Conservation (phyloP, 78 protist species). For the Planoprotostelium fungivorum region DNA sequence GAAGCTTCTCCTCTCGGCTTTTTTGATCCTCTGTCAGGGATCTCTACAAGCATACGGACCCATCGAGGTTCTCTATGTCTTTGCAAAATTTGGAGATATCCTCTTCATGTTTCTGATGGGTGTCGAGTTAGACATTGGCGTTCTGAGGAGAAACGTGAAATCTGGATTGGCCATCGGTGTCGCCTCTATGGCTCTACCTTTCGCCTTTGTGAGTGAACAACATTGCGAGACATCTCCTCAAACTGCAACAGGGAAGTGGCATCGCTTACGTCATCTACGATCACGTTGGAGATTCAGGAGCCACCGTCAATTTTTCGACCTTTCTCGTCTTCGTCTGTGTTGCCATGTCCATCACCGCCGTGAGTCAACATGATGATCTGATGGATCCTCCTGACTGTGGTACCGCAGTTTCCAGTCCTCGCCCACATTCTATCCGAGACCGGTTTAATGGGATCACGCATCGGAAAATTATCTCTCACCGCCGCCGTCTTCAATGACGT, state of each 20-base stretch:
- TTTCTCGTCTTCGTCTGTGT: conserved; percentile 64
- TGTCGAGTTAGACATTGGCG: conserved; percentile 41
- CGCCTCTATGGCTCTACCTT: conserved; percentile 42
- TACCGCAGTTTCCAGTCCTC: conserved; percentile 49
- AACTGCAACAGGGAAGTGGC: conserved; percentile 44
- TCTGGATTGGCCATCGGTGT: conserved; percentile 30
- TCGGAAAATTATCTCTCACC: conserved; percentile 57
- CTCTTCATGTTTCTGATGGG: conserved; percentile 71
- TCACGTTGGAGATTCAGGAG: background rate
- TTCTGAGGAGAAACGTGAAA: conserved; percentile 37
- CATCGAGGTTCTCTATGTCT: conserved; percentile 10
- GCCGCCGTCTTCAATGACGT: conserved; percentile 75
- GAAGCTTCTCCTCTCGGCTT: background rate
- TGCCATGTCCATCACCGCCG: conserved; percentile 68
- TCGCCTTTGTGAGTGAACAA: conserved; percentile 20
- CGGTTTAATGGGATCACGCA: conserved; percentile 25
- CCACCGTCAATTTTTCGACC: conserved; percentile 13
- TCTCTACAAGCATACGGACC: background rate
- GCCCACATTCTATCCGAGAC: conserved; percentile 68
- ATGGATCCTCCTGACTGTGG: background rate
- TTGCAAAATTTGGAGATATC: conserved; percentile 67
- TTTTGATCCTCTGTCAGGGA: background rate
- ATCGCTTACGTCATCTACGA: conserved; percentile 21
- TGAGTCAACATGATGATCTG: background rate
- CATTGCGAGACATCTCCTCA: background rate